Evolutionary conservation across 257 asterid species (phyloP).

Genomic region (Rubia yunnanensis): DNA sequence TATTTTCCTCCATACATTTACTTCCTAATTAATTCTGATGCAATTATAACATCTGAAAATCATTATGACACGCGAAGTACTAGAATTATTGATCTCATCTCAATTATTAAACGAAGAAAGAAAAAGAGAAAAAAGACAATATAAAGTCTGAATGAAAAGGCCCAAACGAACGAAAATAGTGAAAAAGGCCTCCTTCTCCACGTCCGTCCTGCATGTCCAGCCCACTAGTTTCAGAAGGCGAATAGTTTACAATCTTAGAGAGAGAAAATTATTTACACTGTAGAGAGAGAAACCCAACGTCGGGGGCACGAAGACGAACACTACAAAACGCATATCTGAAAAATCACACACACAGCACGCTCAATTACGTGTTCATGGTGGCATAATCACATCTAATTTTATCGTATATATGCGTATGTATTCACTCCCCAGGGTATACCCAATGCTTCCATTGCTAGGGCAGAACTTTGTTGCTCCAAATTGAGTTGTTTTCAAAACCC

Average conservation of each 20-base stretch:
- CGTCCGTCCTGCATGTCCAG: slow-evolving; percentile 35
- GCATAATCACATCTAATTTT: slow-evolving; percentile 3
- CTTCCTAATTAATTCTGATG: no score
- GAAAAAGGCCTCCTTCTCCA: slow-evolving; percentile 16
- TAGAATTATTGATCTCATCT: not conserved
- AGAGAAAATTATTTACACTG: slow-evolving; percentile 11
- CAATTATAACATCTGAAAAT: no score
- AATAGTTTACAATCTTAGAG: slow-evolving; percentile 27
- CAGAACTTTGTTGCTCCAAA: slow-evolving; percentile 16
- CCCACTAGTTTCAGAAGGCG: slow-evolving; percentile 28
- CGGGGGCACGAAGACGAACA: slow-evolving; percentile 31
- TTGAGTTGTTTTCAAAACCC: slow-evolving; percentile 43
- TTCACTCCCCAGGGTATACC: slow-evolving; percentile 1
- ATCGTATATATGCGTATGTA: slow-evolving; percentile 2
- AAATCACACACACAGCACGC: slow-evolving; percentile 8
- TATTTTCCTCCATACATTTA: no score
- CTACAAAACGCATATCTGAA: slow-evolving; percentile 1
- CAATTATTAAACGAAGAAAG: not conserved
- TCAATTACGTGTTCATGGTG: not conserved
- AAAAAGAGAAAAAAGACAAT: not conserved
- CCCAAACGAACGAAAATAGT: slow-evolving; percentile 20
- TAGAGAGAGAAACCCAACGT: slow-evolving; percentile 31
- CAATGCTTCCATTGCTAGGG: slow-evolving; percentile 31
- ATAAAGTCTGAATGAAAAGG: slow-evolving; percentile 3
- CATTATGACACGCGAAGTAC: no score